Conservation (phyloP, 2,329 filamentous ascomycete species). For the Neodidymelliopsis sp. region DNA sequence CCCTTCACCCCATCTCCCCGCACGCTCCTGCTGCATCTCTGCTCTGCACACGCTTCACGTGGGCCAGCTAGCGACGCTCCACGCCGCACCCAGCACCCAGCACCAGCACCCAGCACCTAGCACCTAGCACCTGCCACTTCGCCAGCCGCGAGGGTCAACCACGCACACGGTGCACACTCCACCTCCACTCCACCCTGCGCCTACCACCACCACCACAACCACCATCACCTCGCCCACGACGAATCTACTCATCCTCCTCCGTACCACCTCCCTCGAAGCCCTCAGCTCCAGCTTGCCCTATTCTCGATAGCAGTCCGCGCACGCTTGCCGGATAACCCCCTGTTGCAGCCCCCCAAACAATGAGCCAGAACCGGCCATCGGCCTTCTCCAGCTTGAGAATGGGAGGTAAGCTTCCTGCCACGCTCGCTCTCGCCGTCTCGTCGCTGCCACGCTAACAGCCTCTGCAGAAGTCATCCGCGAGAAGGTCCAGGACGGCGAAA, state of each 20-base stretch:
- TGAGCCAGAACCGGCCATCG: slow-evolving; percentile 92
- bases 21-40: slow-evolving; percentile 20
- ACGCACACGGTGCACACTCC: slow-evolving; percentile 31
- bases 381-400: slow-evolving; percentile 90
- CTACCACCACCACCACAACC: slow-evolving; percentile 29
- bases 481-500: slow-evolving; percentile 98
- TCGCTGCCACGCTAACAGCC: slow-evolving; percentile 44
- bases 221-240: slow-evolving; percentile 62
- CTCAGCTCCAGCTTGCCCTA: slow-evolving; percentile 54
- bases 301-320: slow-evolving; percentile 52
- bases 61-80: slow-evolving; percentile 29
- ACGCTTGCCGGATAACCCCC: slow-evolving; percentile 37
- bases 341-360: slow-evolving; percentile 54
- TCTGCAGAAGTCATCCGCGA: slow-evolving; percentile 90
- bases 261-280: slow-evolving; percentile 53
- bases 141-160: slow-evolving; percentile 19
- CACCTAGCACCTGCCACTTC: slow-evolving; percentile 20
- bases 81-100: slow-evolving; percentile 20
- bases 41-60: slow-evolving; percentile 27
- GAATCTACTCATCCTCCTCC: slow-evolving; percentile 56
- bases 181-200: slow-evolving; percentile 27
- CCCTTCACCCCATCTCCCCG: slow-evolving; percentile 16
- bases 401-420: slow-evolving; percentile 77
- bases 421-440: slow-evolving; percentile 13
- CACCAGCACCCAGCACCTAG: no score